phyloP scores from a whole-genome alignment of 2,329 filamentous ascomycete genomes.

The Celoporthe dispersa region DNA sequence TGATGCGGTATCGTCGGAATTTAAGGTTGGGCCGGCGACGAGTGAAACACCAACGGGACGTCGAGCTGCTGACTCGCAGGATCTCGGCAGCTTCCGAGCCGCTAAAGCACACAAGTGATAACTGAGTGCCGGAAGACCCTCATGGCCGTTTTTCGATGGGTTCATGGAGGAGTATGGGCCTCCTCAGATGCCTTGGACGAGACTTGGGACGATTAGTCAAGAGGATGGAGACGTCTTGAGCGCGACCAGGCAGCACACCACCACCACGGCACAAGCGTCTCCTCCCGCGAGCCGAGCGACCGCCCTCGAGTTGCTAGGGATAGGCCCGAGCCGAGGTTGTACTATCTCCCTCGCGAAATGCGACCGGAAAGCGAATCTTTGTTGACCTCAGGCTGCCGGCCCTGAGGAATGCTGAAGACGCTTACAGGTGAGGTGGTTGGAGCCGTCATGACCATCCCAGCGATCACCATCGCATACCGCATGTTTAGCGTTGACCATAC shows the following conservation, averaged over 20 bases:
- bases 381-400: neutral
- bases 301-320: neutral
- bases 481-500: neutral
- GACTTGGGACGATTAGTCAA: neutral
- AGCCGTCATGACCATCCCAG: neutral
- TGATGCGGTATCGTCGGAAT: conserved; percentile 13
- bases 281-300: neutral
- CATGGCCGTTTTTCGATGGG: neutral
- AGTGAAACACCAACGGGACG: conserved; percentile 20
- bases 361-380: neutral
- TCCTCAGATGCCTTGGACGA: neutral
- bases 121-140: conserved; percentile 7
- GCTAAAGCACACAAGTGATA: conserved; percentile 11
- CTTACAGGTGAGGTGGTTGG: neutral
- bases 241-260: neutral
- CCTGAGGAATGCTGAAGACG: neutral
- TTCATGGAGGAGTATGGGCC: neutral
- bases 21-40: conserved; percentile 16
- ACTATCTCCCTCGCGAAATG: neutral
- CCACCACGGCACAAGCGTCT: neutral
- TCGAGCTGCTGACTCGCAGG: conserved; percentile 10
- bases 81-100: conserved; percentile 27
- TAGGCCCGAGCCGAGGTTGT: neutral
- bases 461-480: neutral
- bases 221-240: neutral